Conservation (phyloP, 2,329 filamentous ascomycete species). For the Claviceps sorghi region DNA sequence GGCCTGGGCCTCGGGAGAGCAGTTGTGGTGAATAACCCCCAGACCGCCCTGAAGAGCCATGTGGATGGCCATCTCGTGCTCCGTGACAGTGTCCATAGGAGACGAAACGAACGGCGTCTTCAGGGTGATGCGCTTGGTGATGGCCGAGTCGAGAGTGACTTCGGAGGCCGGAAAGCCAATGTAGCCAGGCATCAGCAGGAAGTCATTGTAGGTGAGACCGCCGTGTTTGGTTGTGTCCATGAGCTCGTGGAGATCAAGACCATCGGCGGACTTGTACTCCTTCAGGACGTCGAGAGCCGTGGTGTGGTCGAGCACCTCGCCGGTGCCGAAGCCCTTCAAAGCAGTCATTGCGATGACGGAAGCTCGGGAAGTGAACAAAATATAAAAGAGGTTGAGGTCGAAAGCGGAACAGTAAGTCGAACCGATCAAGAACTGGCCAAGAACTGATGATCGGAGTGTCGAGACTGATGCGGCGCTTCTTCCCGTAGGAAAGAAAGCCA, state of each 20-base stretch:
- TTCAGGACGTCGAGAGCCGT: slow-evolving; percentile 68
- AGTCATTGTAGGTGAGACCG: slow-evolving; percentile 97
- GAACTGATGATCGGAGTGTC: slow-evolving; percentile 17
- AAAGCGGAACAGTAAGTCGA: slow-evolving; percentile 22
- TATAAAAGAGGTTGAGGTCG: slow-evolving; percentile 23
- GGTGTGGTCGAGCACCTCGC: slow-evolving; percentile 54
- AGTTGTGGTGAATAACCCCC: slow-evolving; percentile 98
- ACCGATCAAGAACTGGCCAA: slow-evolving; percentile 12
- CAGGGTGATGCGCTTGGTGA: slow-evolving; percentile 89
- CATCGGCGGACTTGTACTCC: slow-evolving; percentile 69
- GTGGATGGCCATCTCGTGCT: slow-evolving; percentile 98
- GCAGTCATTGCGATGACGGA: slow-evolving; percentile 44
- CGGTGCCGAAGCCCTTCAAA: slow-evolving; percentile 32
- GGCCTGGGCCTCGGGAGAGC: slow-evolving; percentile 89
- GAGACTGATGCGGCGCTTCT: slow-evolving; percentile 33
- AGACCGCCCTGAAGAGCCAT: slow-evolving; percentile 80
- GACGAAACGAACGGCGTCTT: slow-evolving; percentile 97
- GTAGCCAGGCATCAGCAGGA: slow-evolving; percentile 89
- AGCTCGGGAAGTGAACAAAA: slow-evolving; percentile 11
- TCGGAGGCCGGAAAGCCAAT: slow-evolving; percentile 93
- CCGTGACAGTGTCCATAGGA: slow-evolving; percentile 98
- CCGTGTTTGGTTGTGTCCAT: slow-evolving; percentile 86
- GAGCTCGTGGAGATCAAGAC: slow-evolving; percentile 71
- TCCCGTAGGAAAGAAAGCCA: slow-evolving; percentile 31
- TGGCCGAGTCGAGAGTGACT: slow-evolving; percentile 73